Base-by-base conservation (phyloP, 2,329 filamentous ascomycete genomes). In the Aulographum hederae region DNA sequence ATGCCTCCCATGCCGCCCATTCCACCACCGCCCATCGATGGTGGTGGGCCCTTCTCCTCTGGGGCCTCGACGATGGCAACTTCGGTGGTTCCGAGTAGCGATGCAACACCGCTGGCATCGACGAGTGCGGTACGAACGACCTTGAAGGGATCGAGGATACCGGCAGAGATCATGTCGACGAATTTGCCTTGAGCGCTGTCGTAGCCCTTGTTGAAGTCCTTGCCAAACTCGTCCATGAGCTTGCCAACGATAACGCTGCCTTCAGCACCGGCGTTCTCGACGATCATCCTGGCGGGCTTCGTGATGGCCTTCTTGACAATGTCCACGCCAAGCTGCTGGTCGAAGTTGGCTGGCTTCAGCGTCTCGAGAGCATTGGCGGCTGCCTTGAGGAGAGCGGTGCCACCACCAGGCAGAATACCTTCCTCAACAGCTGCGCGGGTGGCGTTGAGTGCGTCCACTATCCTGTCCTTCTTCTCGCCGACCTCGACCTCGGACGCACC, bases 391-490 rank as follows among this genome's bases (percentile, higher is more conserved):
- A 98, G 75, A 49, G 85, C 89, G 51, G 89, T 98, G 56, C 89
- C 89, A 72, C 89, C 89, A 66, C 89, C 89, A 45, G 89, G 89
- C 43, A 98, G 78, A 58, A 98, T 98, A 61, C 89, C 89, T 65
- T 95, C 85, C 72, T 98, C 89, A 43, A 98, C 89, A 49, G 89
- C 89, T 46, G 89, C 89, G 48, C 89, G 86, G 43, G 89, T 98
- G 45, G 89, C 89, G 61, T 98, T 98, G 39, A 98, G 68, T 37
- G 89, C 89, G 61, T 98, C 89, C 39, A 98, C 89, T 48, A 95
- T 93, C 56, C 89, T 82, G 60, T 98, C 89, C 75, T 98, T 98
- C 82, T 98, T 98, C 74, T 98, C 89, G 45, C 85, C 78, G 35
- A 98, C 89, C 69, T 98, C 89, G 42, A 98, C 86, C 64, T 98